Evolutionary conservation across 2,329 filamentous ascomycete species (phyloP).

Genomic region (Exophiala aquamarina): DNA sequence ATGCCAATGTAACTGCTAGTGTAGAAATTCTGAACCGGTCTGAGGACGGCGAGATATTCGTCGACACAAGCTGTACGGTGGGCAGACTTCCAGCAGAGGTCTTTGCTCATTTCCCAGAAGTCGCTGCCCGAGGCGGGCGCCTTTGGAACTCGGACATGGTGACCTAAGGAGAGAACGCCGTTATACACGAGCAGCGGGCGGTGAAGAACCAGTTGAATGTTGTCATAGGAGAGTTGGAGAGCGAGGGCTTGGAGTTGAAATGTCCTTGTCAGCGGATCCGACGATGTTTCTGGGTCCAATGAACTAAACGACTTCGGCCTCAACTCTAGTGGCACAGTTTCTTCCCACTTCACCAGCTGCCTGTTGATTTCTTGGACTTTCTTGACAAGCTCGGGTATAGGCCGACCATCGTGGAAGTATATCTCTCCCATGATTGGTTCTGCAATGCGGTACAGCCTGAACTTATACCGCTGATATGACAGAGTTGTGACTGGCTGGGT

Average conservation of each 20-base stretch:
- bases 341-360: constrained; percentile 7
- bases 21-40: constrained; percentile 42
- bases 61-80: constrained; percentile 37
- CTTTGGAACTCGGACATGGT: neutral
- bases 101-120: constrained; percentile 8
- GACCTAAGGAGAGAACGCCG: neutral
- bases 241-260: constrained; percentile 39
- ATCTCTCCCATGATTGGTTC: constrained; percentile 4
- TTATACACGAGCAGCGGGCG: constrained; percentile 37
- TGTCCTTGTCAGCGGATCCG: neutral
- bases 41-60: constrained; percentile 30
- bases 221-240: constrained; percentile 44
- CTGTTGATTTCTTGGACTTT: constrained; percentile 7
- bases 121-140: neutral
- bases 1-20: constrained; percentile 45
- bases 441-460: constrained; percentile 12
- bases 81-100: constrained; percentile 33
- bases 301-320: constrained; percentile 4
- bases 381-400: neutral
- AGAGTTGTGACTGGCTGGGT: constrained; percentile 4
- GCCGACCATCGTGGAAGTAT: constrained; percentile 1
- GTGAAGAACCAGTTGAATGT: constrained; percentile 43
- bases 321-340: constrained; percentile 11
- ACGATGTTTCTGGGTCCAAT: no score
- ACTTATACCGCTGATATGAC: constrained; percentile 13